phyloP scores from a whole-genome alignment of 371 early-diverging fungal genomes.

The Cokeromyces recurvatus region DNA sequence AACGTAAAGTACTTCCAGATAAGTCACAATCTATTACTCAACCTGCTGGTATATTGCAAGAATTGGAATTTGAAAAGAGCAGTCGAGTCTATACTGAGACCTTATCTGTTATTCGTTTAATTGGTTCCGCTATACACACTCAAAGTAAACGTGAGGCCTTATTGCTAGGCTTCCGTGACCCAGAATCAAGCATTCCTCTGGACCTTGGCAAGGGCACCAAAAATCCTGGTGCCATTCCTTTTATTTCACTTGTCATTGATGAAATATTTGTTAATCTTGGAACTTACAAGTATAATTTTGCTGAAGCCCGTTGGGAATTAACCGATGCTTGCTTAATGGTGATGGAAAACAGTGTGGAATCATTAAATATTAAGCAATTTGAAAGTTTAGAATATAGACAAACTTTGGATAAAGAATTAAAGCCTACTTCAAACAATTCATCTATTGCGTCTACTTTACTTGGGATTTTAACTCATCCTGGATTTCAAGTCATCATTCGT shows the following conservation, averaged over 20 bases:
- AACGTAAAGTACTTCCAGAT: constrained; percentile 3
- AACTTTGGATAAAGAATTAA: neutral
- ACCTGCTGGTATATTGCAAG: constrained; percentile 23
- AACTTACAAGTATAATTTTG: constrained; percentile 59
- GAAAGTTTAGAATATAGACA: constrained; percentile 16
- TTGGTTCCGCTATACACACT: constrained; percentile 69
- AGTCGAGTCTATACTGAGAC: constrained; percentile 82
- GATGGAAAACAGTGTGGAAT: constrained; percentile 73
- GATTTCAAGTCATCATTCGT: constrained; percentile 76
- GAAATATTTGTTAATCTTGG: constrained; percentile 70
- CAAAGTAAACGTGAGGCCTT: constrained; percentile 37
- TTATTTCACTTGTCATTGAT: constrained; percentile 77
- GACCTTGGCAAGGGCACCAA: constrained; percentile 61
- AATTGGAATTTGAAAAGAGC: constrained; percentile 32
- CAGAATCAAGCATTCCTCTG: constrained; percentile 49
- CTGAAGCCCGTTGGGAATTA: constrained; percentile 77
- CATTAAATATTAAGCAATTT: constrained; percentile 61
- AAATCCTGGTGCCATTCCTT: constrained; percentile 74
- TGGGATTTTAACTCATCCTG: constrained; percentile 64
- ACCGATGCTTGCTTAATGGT: constrained; percentile 68
- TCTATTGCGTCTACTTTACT: constrained; percentile 4
- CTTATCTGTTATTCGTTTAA: constrained; percentile 69
- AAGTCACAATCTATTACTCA: constrained; percentile 3
- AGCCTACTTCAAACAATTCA: neutral
- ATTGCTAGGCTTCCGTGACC: constrained; percentile 27